Evolutionary conservation across 441 rosid species (phyloP), one percentile per base, ranked within the genome.

Genomic region (Omphalea diandra): DNA sequence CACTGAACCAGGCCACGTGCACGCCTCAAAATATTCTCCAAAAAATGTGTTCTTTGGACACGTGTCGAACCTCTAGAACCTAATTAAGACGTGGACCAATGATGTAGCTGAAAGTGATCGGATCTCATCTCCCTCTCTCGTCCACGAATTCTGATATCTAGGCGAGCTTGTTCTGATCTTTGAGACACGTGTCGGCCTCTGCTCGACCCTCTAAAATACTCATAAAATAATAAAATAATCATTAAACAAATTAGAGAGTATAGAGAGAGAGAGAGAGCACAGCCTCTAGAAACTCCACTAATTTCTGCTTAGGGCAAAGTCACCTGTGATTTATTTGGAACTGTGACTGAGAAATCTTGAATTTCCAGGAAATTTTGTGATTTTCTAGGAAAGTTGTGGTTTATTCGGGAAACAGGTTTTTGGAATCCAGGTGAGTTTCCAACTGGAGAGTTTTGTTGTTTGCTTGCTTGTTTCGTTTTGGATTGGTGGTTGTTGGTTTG

Each of bases 131-230:
- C 71, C 68, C 31, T 63, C 81, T 86, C 94, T 86, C 89, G 82
- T 85, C 97, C 98, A 92, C 94, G 82, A 89, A 76, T 86, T 87
- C 81, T 82, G 93, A 84, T 83, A 79, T 83, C 85, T 54, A 73
- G 80, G 49, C 40, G 76, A 65, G 75, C 77, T 70, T 55, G 76
- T 65, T 67, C 74, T 72, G 86, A 83, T 82, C 84, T 69, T 22
- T 36, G 24, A 44, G 83, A 76, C 90, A 88, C 91, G 94, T 87
- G 96, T 85, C 87, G 26, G 24, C 27, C 6, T 52, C 56, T 43
- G 7, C 36, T 14, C 65, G 79, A 69, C 36, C 46, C 55, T 50
- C 62, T 47, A 65, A 68, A 72, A 79, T 63, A 67, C 8, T 18
- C 24, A n/a, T 14, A 49, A 66, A 63, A 60, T 44, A 35, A 44